Conservation (phyloP, 345 rosid species). For the Citrus cavaleriei region DNA sequence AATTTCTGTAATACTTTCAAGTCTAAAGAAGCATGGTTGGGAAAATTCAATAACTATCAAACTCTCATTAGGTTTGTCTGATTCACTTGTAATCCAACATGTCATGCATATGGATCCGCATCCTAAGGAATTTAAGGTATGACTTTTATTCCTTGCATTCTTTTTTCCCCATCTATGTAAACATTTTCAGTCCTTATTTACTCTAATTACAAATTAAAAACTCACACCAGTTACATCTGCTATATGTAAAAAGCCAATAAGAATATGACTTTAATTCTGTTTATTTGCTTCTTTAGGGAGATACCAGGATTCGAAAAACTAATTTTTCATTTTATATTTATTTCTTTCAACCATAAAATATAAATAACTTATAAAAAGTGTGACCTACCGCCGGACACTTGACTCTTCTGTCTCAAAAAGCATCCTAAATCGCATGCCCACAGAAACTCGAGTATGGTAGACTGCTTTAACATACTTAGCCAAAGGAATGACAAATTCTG, state of each 20-base stretch:
- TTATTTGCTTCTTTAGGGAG: background rate
- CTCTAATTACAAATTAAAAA: background rate
- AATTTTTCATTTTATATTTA: background rate
- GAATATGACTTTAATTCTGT: background rate
- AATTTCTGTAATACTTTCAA: background rate
- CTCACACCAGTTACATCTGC: background rate
- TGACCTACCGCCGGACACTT: conserved; percentile 51
- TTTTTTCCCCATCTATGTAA: background rate
- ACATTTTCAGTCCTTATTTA: background rate
- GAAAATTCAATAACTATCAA: background rate
- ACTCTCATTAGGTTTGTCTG: background rate
- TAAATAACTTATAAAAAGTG: background rate
- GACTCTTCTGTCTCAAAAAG: conserved; percentile 66
- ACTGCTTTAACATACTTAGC: conserved; percentile 52
- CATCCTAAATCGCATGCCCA: conserved; percentile 67
- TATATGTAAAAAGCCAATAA: background rate
- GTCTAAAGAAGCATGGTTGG: background rate
- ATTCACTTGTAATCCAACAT: background rate
- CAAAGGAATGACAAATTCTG: conserved; percentile 53
- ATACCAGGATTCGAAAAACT: background rate
- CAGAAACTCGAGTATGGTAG: conserved; percentile 49
- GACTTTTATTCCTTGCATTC: background rate
- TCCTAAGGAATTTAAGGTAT: background rate
- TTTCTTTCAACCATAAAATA: background rate
- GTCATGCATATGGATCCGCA: background rate